phyloP scores from a whole-genome alignment of 805 yeast genomes.

The Lipomyces yamanashiensis region DNA sequence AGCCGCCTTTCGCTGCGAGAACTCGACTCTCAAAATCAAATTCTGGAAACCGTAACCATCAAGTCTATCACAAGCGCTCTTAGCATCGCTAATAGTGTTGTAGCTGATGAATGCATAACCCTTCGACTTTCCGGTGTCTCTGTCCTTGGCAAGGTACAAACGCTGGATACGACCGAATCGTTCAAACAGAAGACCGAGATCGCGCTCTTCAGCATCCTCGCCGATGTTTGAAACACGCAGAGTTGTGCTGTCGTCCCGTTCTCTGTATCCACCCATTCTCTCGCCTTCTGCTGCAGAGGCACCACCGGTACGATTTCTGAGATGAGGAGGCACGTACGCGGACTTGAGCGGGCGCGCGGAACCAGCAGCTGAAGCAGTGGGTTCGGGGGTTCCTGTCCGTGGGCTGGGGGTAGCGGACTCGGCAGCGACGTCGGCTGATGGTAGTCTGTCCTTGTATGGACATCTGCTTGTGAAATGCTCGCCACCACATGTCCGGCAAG shows the following conservation, averaged over 20 bases:
- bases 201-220: conserved; percentile 79
- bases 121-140: conserved; percentile 90
- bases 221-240: conserved; percentile 90
- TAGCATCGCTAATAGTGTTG: conserved; percentile 68
- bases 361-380: conserved; percentile 43
- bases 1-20: conserved; percentile 43
- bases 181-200: conserved; percentile 73
- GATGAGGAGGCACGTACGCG: conserved; percentile 67
- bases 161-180: conserved; percentile 72
- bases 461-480: conserved; percentile 92
- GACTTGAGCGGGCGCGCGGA: conserved; percentile 18
- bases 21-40: conserved; percentile 66
- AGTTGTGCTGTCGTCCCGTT: conserved; percentile 85
- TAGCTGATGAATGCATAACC: conserved; percentile 95
- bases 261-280: conserved; percentile 39
- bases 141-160: conserved; percentile 83
- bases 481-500: conserved; percentile 93
- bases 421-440: conserved; percentile 53
- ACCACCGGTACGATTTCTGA: conserved; percentile 52
- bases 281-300: conserved; percentile 46
- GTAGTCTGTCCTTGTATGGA: conserved; percentile 91
- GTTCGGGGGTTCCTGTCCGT: conserved; percentile 42
- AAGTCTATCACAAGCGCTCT: conserved; percentile 72
- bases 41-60: conserved; percentile 93
- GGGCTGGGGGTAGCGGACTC: conserved; percentile 38